Evolutionary conservation across 768 basidiomycete species (phyloP).

Genomic region (Xerocomus brunneocitrinus): DNA sequence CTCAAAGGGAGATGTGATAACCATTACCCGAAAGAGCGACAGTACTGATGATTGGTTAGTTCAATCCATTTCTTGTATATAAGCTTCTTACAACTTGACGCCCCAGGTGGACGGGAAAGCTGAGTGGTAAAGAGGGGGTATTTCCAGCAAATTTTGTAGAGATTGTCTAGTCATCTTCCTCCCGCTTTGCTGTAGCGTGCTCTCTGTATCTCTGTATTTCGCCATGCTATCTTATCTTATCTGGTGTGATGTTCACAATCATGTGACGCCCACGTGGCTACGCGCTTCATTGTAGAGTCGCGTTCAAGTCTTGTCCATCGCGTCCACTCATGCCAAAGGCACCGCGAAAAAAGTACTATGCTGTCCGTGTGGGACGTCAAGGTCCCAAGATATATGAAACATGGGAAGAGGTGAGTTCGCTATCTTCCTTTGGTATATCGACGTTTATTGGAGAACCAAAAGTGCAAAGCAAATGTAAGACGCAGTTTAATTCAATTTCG

Average conservation of each 20-base stretch:
- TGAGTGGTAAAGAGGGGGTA: conserved; percentile 54
- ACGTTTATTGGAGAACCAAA: conserved; percentile 1
- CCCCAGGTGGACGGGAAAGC: conserved; percentile 73
- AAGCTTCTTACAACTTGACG: neutral
- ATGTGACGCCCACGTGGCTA: neutral
- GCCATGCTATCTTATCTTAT: neutral
- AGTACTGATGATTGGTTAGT: conserved; percentile 71
- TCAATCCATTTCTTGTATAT: neutral
- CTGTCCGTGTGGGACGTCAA: conserved; percentile 52
- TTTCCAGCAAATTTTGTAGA: conserved; percentile 89
- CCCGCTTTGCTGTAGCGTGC: neutral
- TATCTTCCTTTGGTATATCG: neutral
- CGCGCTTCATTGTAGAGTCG: neutral
- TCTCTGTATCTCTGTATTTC: conserved; percentile 2
- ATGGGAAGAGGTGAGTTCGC: conserved; percentile 54
- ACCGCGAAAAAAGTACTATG: conserved; percentile 48
- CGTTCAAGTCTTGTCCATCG: neutral
- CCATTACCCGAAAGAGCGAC: conserved; percentile 61
- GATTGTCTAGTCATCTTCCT: conserved; percentile 34
- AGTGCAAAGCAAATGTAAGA: conserved; percentile 48
- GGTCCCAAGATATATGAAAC: conserved; percentile 53
- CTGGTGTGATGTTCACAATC: neutral
- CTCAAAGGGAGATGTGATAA: conserved; percentile 69
- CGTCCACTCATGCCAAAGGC: conserved; percentile 27
- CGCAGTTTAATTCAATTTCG: neutral